These are phyloP conservation scores for Apophysomyces sp. DNA, from an alignment of 371 early-diverging fungal genomes.

Conservation along the genomic window DNA sequence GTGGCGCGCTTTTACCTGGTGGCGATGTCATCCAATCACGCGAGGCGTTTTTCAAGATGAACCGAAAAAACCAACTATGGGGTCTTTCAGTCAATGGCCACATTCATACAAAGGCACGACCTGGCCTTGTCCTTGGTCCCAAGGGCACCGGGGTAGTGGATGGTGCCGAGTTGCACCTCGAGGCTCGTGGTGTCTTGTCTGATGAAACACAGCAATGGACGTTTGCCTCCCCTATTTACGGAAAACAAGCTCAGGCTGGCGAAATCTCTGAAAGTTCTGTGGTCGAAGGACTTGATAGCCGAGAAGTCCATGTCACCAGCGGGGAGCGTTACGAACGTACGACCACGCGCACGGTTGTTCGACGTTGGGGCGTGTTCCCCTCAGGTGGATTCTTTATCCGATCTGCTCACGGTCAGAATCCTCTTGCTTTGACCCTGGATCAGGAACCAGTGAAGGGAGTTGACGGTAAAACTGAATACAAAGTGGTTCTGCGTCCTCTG, in stretches of 20 bases:
- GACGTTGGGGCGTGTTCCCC: slow-evolving; percentile 50
- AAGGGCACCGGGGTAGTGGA: slow-evolving; percentile 17
- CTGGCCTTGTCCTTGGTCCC: slow-evolving; percentile 32
- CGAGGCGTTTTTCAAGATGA: slow-evolving; percentile 32
- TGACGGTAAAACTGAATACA: slow-evolving; percentile 21
- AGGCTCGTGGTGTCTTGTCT: slow-evolving; percentile 25
- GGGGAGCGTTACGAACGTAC: slow-evolving; percentile 33
- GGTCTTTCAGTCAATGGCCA: slow-evolving; percentile 44
- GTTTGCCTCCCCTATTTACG: slow-evolving; percentile 37
- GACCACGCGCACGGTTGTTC: slow-evolving; percentile 28
- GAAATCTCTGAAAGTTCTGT: slow-evolving; percentile 1
- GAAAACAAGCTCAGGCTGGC: slow-evolving; percentile 9
- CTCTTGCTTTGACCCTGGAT: slow-evolving; percentile 41
- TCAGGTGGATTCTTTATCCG: slow-evolving; percentile 40
- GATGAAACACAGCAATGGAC: slow-evolving; percentile 39
- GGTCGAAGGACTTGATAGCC: slow-evolving; percentile 22
- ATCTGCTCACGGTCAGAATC: slow-evolving; percentile 21
- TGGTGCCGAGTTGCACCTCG: slow-evolving; percentile 24
- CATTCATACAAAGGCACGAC: slow-evolving; percentile 35
- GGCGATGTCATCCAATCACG: slow-evolving; percentile 38
- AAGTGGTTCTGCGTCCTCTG: slow-evolving; percentile 29
- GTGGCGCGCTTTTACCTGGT: slow-evolving; percentile 33
- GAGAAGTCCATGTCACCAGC: slow-evolving; percentile 9
- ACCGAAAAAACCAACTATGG: slow-evolving; percentile 49
- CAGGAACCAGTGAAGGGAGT: slow-evolving; percentile 11